A percentile compares a stretch with the other conserved stretches of the same genome.
phyloP scores from a whole-genome alignment of 306 rosid species.

The Geum urbanum region DNA sequence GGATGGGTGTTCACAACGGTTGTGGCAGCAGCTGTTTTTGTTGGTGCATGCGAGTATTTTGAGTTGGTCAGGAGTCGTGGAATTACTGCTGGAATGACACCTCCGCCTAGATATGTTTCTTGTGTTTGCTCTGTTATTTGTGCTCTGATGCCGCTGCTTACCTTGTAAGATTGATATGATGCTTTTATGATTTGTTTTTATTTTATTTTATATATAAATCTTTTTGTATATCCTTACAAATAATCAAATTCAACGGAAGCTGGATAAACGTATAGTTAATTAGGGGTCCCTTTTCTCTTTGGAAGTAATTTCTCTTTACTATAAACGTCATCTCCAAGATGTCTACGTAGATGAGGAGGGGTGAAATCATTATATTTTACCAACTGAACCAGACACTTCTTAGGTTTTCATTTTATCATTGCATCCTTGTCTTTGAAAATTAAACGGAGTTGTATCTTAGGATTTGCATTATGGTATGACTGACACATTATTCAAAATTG shows the following conservation, averaged over 20 bases:
- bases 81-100: constrained; percentile 86
- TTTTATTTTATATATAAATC: not conserved
- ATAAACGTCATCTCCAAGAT: not conserved
- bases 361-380: not conserved
- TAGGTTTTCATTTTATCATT: not conserved
- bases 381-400: not conserved
- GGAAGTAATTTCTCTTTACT: not conserved
- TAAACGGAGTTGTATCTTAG: not conserved
- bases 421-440: not conserved
- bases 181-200: constrained; percentile 8
- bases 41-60: constrained; percentile 82
- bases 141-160: constrained; percentile 75
- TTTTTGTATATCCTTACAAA: not conserved
- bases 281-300: not conserved
- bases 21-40: constrained; percentile 63
- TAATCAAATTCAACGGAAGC: not conserved
- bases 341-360: not conserved
- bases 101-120: constrained; percentile 91
- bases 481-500: too few relatives aligned
- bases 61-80: constrained; percentile 85
- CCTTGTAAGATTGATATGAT: constrained; percentile 58
- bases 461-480: too few relatives aligned
- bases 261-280: not conserved
- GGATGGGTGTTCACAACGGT: constrained; percentile 79
- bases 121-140: constrained; percentile 79